These are phyloP conservation scores for Hevea brasiliensis DNA, from an alignment of 345 rosid species.

Conservation along the genomic window DNA sequence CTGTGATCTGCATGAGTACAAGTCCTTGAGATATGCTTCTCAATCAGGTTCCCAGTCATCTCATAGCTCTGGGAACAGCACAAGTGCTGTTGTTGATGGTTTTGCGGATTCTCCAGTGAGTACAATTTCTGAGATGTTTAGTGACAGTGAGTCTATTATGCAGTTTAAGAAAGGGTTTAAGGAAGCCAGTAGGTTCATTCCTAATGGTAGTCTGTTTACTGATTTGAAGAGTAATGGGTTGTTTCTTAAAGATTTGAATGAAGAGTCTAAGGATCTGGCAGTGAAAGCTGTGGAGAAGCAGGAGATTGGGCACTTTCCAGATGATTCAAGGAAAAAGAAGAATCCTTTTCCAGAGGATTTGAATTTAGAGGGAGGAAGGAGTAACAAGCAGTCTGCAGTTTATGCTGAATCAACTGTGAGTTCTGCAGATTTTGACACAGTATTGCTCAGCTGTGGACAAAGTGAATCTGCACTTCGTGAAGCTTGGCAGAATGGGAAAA, in stretches of 20 bases:
- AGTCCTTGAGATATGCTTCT: slow-evolving; percentile 17
- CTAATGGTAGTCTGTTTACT: slow-evolving; percentile 28
- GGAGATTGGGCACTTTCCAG: slow-evolving; percentile 11
- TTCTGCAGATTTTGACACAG: slow-evolving; percentile 27
- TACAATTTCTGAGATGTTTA: slow-evolving; percentile 40
- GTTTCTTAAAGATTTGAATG: slow-evolving; percentile 29
- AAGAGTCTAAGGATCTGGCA: slow-evolving; percentile 24
- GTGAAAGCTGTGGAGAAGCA: slow-evolving; percentile 21
- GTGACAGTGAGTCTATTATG: slow-evolving; percentile 40
- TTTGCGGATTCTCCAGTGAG: slow-evolving; percentile 50
- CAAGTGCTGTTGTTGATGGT: slow-evolving; percentile 29
- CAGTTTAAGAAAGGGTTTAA: slow-evolving; percentile 60
- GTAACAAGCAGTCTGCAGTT: slow-evolving; percentile 34
- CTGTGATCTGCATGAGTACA: slow-evolving; percentile 25
- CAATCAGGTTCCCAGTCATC: slow-evolving; percentile 36
- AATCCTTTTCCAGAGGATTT: slow-evolving; percentile 25
- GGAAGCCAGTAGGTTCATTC: slow-evolving; percentile 64
- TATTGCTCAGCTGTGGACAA: slow-evolving; percentile 24
- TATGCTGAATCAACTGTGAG: slow-evolving; percentile 26
- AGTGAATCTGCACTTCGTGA: slow-evolving; percentile 25
- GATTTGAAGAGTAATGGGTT: slow-evolving; percentile 33
- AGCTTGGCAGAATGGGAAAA: slow-evolving; percentile 18
- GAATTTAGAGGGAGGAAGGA: slow-evolving; percentile 26
- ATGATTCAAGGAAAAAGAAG: slow-evolving; percentile 28
- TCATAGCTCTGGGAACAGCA: slow-evolving; percentile 28